Evolutionary conservation across 768 basidiomycete species (phyloP), one percentile per base, ranked within the genome.

Genomic region (Phylloporus sp.): DNA sequence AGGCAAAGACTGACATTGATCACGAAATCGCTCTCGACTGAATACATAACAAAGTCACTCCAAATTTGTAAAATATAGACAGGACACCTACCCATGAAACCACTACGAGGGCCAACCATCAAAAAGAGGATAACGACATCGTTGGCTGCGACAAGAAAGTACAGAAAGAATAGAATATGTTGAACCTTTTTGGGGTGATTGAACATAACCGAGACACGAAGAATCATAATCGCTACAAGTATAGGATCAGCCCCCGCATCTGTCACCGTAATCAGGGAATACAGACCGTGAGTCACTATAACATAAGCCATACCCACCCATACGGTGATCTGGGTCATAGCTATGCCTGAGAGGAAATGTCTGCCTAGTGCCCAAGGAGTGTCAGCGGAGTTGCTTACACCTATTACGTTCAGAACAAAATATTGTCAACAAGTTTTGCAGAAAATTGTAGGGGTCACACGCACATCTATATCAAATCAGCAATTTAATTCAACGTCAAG

Each of bases 151-250:
- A 59, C 16, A 1, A 52, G 18, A 8, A 35, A 27, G 29, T 28
- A 58, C 8, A 59, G 20, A 20, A 32, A 45, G 18, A 27, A 39
- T 28, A 58, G 39, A 9, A 51, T 46, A 2, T 28, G 27, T 22
- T 7, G 47, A n/a, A 18, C 13, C 27, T 35, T 41, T 27, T 38
- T 54, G 0, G 49, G 53, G 34, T 35, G 27, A 16, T 23, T n/a
- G 47, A 57, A 58, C 58, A 58, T 59, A 20, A 23, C 58, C 8
- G 55, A 51, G 3, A 59, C 44, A 20, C 58, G 46, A 16, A 59
- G 38, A 54, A 59, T 48, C 52, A 59, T 58, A 23, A 58, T 59
- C 10, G 29, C 56, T 58, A 16, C 26, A 22, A 22, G 10, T 3
- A 12, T 5, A 12, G 4, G 16, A 12, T 45, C 12, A 42, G n/a